Evolutionary conservation across 108 stramenopile species (phyloP), one percentile per base, ranked within the genome.

Genomic region (Fragilariopsis cylindrus): DNA sequence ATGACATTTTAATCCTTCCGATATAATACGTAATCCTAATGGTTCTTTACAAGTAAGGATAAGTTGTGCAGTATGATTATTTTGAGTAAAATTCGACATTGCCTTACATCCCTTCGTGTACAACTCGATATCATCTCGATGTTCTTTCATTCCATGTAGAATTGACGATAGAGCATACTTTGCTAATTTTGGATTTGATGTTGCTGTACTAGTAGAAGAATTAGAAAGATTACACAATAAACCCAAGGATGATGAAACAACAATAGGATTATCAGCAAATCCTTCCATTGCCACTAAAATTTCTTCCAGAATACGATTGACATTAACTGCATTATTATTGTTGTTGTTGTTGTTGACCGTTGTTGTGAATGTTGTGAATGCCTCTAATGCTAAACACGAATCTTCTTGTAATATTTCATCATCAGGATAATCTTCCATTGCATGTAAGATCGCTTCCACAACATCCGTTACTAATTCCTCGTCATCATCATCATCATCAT

Each of bases 41-140:
- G 4, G 7, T 18, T 52, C 67, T 39, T 68, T 52, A 39, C 49
- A 52, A 48, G 49, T 39, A 16, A 68, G 49, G 7, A n/a, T 16
- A 0, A 16, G 49, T 21, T 68, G 67, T 3, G 16, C 49, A n/a
- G 3, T 7, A 8, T 19, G 67, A 50, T 68, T 50, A 39, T 68
- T 48, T 39, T 44, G 4, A 4, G 67, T 68, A 4, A 68, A 52
- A 12, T 68, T 68, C 48, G 48, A 47, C 48, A 68, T 16, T 0
- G 67, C 49, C 30, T n/a, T 50, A 39, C 48, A 68, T 52, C 67
- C 67, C 67, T 52, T 68, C 3, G 48, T 52, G 49, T 68, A 68
- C 16, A 68, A 47, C 2, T 68, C 48, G n/a, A 21, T 19, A 39
- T 68, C 30, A 0, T 68, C 67, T 19, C 67, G 49, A 18, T 68